Evolutionary conservation across 106 monocot genomes (phyloP), one percentile per base, ranked within the genome.

Genomic region (Acorus calamus): DNA sequence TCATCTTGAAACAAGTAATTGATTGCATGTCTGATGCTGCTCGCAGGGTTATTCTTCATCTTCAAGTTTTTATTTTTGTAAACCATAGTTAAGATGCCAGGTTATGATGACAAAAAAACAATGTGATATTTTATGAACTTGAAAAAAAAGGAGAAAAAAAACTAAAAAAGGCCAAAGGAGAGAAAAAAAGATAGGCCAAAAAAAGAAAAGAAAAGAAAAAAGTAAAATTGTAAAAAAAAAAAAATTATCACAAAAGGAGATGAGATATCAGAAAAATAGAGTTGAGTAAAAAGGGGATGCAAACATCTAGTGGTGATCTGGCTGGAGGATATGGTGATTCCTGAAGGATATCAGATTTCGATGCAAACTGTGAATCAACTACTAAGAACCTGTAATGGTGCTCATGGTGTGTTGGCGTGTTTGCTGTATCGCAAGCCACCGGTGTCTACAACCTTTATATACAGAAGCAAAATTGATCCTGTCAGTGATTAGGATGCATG

Each of bases 1-100:
- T 28, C 28, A 28, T 28, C 28, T 14, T 76, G 61, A 8, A 41
- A 55, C 28, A 7, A 3, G 44, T 41, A 65, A 53, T 70, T 76
- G 65, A 76, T 65, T 59, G 49, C 12, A 54, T 65, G 52, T 42
- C 43, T 47, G 53, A 60, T 58, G 64, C 42, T 71, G 71, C 58
- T 59, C 65, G 68, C 75, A 70, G 70, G 76, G 59, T 58, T 46
- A 48, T 12, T 55, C 55, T 69, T 59, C 53, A 48, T 60, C 55
- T 53, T 59, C 70, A 52, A 64, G 65, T 51, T 69, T 47, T 58
- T 28, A 28, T 28, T 28, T 42, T 64, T 55, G 14, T 50, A 62
- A 8, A 50, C 57, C 52, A 28, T 68, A 55, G 55, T 45, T 49
- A 57, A 46, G 62, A 76, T 62, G 60, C 67, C 62, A 56, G 3